A percentile compares a stretch with the other conserved stretches of the same genome.
phyloP scores from a whole-genome alignment of 495 filamentous ascomycete genomes.

The Gamarada debralockiae region DNA sequence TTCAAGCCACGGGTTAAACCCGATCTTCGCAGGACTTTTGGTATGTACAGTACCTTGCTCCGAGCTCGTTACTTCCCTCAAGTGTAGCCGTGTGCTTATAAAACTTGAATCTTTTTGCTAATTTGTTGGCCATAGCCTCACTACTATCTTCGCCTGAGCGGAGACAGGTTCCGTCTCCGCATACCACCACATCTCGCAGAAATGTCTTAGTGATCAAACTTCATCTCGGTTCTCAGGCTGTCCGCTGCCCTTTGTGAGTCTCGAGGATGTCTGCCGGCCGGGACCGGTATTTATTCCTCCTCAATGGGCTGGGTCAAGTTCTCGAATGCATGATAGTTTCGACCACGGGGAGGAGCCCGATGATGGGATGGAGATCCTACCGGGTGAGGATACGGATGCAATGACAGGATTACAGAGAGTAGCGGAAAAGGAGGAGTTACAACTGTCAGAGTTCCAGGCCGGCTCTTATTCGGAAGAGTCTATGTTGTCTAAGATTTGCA shows the following conservation, averaged over 20 bases:
- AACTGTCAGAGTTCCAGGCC: neutral
- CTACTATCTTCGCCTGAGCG: neutral
- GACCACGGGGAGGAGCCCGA: neutral
- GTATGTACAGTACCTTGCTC: neutral
- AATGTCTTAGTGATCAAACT: neutral
- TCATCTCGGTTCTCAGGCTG: neutral
- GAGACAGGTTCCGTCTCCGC: neutral
- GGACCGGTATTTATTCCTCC: neutral
- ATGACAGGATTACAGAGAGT: neutral
- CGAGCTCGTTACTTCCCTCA: neutral
- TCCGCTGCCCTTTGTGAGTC: neutral
- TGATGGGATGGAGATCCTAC: neutral
- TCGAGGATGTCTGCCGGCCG: neutral
- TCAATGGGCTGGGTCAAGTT: neutral
- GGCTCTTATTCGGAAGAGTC: neutral
- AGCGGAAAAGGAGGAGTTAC: neutral
- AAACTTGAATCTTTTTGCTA: neutral
- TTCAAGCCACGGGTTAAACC: neutral
- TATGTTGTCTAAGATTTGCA: neutral
- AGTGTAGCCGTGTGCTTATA: neutral
- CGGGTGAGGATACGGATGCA: neutral
- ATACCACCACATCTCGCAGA: neutral
- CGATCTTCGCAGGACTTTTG: neutral
- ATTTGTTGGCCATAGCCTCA: neutral
- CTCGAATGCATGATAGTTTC: neutral